phyloP scores from a whole-genome alignment of 345 rosid genomes.

The Eucalyptus tenuipes region DNA sequence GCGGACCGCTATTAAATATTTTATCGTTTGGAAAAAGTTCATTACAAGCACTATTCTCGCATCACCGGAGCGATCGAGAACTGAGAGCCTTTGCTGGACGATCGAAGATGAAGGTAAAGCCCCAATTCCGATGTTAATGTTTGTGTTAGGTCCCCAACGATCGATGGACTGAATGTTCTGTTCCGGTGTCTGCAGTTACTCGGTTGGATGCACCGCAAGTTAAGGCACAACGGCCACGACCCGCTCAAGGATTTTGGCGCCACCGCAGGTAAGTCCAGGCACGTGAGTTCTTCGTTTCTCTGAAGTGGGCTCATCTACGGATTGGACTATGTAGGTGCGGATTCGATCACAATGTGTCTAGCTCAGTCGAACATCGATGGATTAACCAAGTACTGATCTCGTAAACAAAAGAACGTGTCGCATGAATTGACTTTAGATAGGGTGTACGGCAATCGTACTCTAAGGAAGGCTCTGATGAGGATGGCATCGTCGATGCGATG shows the following conservation, averaged over 20 bases:
- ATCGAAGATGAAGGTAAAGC: constrained; percentile 40
- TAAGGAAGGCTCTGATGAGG: background rate
- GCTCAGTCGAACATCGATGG: background rate
- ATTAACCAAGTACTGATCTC: background rate
- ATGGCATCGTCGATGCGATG: background rate
- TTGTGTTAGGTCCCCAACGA: background rate
- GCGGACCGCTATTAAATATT: background rate
- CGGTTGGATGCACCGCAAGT: constrained; percentile 85
- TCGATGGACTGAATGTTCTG: background rate
- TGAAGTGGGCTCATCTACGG: background rate
- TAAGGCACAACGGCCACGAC: constrained; percentile 47
- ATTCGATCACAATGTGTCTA: background rate
- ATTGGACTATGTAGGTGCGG: background rate
- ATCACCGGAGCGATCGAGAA: background rate
- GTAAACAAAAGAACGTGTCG: background rate
- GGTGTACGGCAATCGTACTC: background rate
- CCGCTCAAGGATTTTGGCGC: constrained; percentile 39
- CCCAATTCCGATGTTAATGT: background rate
- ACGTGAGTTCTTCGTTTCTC: background rate
- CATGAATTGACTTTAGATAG: background rate
- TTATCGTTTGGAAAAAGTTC: constrained; percentile 4
- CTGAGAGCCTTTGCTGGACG: background rate
- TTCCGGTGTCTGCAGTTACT: constrained; percentile 42
- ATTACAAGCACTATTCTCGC: background rate
- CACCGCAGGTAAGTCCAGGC: constrained; percentile 1